phyloP scores from a whole-genome alignment of 202 grass and related monocot genomes.

The Saccharum hybrid region DNA sequence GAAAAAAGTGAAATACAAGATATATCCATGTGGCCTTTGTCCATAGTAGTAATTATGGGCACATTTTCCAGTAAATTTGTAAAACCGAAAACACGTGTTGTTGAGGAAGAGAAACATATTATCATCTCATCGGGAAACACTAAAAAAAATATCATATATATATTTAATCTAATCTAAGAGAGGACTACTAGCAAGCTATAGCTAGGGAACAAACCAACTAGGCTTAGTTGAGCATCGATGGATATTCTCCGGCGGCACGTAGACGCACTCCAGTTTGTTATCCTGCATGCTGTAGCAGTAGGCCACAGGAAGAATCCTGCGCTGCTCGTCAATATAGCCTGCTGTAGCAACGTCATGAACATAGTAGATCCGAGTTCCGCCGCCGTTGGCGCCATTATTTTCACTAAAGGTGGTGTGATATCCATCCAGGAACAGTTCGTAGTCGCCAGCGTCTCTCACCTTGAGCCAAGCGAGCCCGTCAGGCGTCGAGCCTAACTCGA shows the following conservation, averaged over 20 bases:
- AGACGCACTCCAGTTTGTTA: neutral
- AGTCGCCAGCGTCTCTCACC: neutral
- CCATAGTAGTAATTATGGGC: too few relatives aligned
- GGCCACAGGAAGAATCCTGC: neutral
- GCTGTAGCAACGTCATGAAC: neutral
- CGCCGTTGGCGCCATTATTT: neutral
- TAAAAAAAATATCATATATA: neutral
- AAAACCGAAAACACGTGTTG: neutral
- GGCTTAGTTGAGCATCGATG: neutral
- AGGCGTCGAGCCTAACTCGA: neutral
- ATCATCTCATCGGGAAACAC: too few relatives aligned
- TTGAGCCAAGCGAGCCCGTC: neutral
- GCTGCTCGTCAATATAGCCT: too few relatives aligned
- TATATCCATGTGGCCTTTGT: too few relatives aligned
- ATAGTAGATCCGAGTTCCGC: slow-evolving; percentile 13
- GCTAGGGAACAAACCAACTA: neutral
- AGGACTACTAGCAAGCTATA: too few relatives aligned
- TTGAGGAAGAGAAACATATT: too few relatives aligned
- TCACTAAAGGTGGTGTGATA: neutral
- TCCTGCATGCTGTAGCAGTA: neutral
- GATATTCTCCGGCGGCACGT: neutral
- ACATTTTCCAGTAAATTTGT: neutral
- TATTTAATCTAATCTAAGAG: too few relatives aligned
- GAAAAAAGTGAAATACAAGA: too few relatives aligned
- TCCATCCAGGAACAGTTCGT: too few relatives aligned